Evolutionary conservation across 2,329 filamentous ascomycete species (phyloP).

Genomic region (Colletotrichum tofieldiae): DNA sequence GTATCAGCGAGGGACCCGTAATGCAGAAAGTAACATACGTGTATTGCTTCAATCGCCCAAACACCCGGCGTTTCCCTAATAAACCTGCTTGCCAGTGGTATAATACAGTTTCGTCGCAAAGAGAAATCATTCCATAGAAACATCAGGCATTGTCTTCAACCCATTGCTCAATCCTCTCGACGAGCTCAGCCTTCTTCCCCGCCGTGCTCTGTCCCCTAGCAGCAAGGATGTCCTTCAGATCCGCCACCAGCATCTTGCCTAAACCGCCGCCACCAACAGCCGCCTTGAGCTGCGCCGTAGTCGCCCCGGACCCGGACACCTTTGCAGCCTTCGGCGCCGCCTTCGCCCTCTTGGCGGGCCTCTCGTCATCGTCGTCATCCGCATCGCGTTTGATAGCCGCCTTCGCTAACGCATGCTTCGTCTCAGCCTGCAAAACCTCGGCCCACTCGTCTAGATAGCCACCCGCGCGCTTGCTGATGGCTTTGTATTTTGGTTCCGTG

Average conservation of each 20-base stretch:
- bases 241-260: conserved; percentile 68
- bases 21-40: neutral
- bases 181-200: conserved; percentile 69
- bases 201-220: conserved; percentile 64
- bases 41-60: neutral
- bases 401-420: conserved; percentile 53
- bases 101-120: conserved; percentile 19
- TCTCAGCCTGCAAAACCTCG: conserved; percentile 74
- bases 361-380: conserved; percentile 61
- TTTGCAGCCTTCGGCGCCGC: conserved; percentile 49
- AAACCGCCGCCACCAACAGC: conserved; percentile 63
- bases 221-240: conserved; percentile 65
- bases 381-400: conserved; percentile 68
- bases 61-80: neutral
- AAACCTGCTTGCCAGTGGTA: conserved; percentile 19
- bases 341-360: conserved; percentile 64
- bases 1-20: neutral
- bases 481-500: conserved; percentile 86
- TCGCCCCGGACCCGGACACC: conserved; percentile 54
- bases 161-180: conserved; percentile 72
- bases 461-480: conserved; percentile 91
- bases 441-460: conserved; percentile 86
- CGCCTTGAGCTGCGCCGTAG: conserved; percentile 62
- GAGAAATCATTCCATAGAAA: neutral
- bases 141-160: conserved; percentile 61